A percentile compares a stretch with the other conserved stretches of the same genome.
phyloP scores from a whole-genome alignment of 768 basidiomycete genomes.

The Russula emetica region DNA sequence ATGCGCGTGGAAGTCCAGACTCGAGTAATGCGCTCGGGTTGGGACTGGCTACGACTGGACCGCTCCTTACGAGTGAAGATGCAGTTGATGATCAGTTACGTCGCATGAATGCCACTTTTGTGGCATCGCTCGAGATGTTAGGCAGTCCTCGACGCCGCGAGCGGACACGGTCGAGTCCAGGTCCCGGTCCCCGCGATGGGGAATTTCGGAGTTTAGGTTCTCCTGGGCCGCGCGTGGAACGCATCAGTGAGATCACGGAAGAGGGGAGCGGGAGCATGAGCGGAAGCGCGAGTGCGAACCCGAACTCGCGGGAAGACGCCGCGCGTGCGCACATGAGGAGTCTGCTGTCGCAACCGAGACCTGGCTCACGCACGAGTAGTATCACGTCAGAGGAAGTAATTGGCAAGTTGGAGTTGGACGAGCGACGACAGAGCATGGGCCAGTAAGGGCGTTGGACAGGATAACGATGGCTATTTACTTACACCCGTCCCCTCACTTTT shows the following conservation, averaged over 20 bases:
- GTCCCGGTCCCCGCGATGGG: slow-evolving; percentile 16
- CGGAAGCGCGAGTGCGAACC: slow-evolving; percentile 13
- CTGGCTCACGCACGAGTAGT: slow-evolving; percentile 42
- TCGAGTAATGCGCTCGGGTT: slow-evolving; percentile 29
- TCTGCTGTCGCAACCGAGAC: slow-evolving; percentile 29
- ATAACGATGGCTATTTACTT: not conserved
- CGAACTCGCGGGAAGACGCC: slow-evolving; percentile 26
- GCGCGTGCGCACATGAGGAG: slow-evolving; percentile 25
- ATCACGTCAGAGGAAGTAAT: slow-evolving; percentile 48
- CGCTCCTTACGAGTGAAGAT: slow-evolving; percentile 60
- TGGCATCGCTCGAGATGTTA: slow-evolving; percentile 59
- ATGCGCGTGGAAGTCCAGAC: slow-evolving; percentile 26
- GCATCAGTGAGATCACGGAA: slow-evolving; percentile 28
- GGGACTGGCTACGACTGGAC: slow-evolving; percentile 36
- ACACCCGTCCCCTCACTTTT: not conserved
- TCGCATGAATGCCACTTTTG: slow-evolving; percentile 65
- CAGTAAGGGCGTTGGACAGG: slow-evolving; percentile 13
- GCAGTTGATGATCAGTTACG: slow-evolving; percentile 62
- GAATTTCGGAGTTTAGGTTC: slow-evolving; percentile 13
- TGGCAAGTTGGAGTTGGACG: slow-evolving; percentile 48
- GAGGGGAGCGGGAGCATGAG: slow-evolving; percentile 19
- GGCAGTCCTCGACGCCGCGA: slow-evolving; percentile 35
- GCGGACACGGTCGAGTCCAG: slow-evolving; percentile 29
- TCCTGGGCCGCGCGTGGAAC: slow-evolving; percentile 21
- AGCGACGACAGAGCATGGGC: slow-evolving; percentile 25